Percentiles rank a stretch among this genome's conserved stretches.
phyloP scores from a whole-genome alignment of 371 early-diverging fungal genomes.

The Apophysomyces ossiformis region DNA sequence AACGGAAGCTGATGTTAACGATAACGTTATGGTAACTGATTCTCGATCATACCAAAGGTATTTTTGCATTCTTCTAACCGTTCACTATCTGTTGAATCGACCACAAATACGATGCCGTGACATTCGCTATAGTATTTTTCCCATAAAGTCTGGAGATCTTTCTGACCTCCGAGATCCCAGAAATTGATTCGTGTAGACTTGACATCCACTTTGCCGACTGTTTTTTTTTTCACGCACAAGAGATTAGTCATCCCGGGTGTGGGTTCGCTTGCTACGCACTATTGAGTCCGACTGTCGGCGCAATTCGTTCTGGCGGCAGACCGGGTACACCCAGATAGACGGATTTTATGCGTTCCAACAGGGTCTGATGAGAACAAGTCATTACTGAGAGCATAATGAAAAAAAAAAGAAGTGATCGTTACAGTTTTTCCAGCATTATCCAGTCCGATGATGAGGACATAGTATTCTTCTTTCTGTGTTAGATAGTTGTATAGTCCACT shows the following conservation, averaged over 20 bases:
- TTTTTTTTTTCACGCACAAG: neutral
- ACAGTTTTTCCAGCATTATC: constrained; percentile 98
- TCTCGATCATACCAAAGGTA: constrained; percentile 72
- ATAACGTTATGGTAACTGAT: neutral
- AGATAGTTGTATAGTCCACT: constrained; percentile 87
- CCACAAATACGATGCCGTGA: constrained; percentile 93
- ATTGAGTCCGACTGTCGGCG: constrained; percentile 95
- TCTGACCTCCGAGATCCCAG: constrained; percentile 96
- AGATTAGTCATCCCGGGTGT: neutral
- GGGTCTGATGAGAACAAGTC: constrained; percentile 58
- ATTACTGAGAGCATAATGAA: neutral
- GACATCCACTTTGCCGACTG: constrained; percentile 83
- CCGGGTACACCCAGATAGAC: constrained; percentile 71
- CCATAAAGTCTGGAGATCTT: constrained; percentile 90
- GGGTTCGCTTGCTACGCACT: constrained; percentile 51
- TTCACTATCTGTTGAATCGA: constrained; percentile 83
- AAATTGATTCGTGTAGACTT: constrained; percentile 76
- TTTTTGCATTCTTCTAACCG: constrained; percentile 83
- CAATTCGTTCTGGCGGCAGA: constrained; percentile 87
- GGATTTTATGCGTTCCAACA: constrained; percentile 85
- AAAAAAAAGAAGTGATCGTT: constrained; percentile 22
- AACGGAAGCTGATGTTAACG: neutral
- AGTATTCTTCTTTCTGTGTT: constrained; percentile 89
- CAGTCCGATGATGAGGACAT: constrained; percentile 92
- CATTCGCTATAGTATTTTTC: constrained; percentile 92